Conservation (phyloP, 2,329 filamentous ascomycete species). For the Didymellaceae sp. region DNA sequence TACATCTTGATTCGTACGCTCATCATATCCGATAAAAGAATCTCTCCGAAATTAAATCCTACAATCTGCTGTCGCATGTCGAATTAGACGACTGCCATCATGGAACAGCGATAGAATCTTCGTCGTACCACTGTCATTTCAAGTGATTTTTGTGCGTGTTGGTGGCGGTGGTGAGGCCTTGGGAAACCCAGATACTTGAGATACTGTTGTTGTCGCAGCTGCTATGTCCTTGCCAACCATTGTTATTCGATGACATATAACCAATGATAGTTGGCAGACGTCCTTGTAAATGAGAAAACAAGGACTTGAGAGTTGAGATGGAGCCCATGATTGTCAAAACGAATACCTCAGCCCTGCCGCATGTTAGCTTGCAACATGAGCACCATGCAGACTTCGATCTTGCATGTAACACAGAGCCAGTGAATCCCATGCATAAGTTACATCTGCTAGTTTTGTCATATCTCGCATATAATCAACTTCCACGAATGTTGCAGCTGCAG, state of each 20-base stretch:
- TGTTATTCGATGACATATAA: too few species aligned
- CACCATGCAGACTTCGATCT: neutral
- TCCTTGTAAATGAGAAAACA: conserved; percentile 8
- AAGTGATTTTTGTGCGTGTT: too few species aligned
- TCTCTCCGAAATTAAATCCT: neutral
- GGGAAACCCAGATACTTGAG: too few species aligned
- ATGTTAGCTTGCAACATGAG: too few species aligned
- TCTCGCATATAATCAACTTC: conserved; percentile 6
- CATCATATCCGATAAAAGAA: neutral
- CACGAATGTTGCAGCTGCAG: conserved; percentile 1
- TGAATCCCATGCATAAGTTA: conserved; percentile 4
- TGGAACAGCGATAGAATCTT: too few species aligned
- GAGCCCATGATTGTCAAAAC: conserved; percentile 42
- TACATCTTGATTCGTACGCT: neutral
- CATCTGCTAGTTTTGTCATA: conserved; percentile 2
- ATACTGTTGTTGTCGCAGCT: too few species aligned
- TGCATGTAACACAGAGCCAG: conserved; percentile 3
- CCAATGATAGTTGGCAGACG: neutral
- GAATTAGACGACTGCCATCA: too few species aligned
- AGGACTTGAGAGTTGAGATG: conserved; percentile 43
- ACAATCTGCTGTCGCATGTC: too few species aligned
- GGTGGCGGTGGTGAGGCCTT: too few species aligned
- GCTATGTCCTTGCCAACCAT: too few species aligned
- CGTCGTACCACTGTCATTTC: too few species aligned
- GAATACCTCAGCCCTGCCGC: neutral